These are phyloP conservation scores for Talaromyces atroroseus DNA, from an alignment of 2,329 filamentous ascomycete genomes.

Conservation along the genomic window DNA sequence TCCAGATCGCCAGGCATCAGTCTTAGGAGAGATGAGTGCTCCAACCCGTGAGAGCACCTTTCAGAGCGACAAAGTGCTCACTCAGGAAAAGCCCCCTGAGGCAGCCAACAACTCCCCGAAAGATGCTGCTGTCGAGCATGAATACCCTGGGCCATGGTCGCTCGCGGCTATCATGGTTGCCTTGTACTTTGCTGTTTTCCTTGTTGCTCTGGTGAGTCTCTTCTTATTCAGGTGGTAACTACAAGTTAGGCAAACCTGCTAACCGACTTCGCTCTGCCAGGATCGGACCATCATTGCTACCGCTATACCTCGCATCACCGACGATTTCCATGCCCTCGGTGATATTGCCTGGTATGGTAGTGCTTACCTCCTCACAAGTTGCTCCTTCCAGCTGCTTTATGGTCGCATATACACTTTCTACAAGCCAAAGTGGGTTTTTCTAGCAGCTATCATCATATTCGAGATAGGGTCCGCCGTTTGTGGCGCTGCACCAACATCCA, in stretches of 20 bases:
- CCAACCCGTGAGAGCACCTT: neutral
- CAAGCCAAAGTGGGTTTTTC: conserved; percentile 39
- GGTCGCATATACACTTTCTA: conserved; percentile 45
- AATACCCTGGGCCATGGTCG: conserved; percentile 9
- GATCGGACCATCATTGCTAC: conserved; percentile 20
- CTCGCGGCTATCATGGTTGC: conserved; percentile 11
- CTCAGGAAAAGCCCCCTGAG: conserved; percentile 2
- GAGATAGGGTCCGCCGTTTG: conserved; percentile 43
- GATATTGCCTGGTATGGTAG: conserved; percentile 35
- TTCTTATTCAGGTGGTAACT: neutral
- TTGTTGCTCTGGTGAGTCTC: conserved; percentile 22
- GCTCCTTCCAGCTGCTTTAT: conserved; percentile 28
- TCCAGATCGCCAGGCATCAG: neutral
- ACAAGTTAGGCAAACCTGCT: neutral
- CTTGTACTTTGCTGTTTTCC: conserved; percentile 23
- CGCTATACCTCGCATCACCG: conserved; percentile 20
- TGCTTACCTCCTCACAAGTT: conserved; percentile 40
- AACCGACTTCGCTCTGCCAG: neutral
- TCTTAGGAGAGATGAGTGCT: neutral
- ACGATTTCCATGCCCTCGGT: conserved; percentile 33
- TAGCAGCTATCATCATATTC: conserved; percentile 38
- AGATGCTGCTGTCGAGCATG: neutral
- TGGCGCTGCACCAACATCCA: conserved; percentile 27
- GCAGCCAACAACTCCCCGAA: neutral
- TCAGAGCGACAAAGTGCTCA: neutral